These are phyloP conservation scores for Komagataella pastoris DNA, from an alignment of 805 yeast species.

Conservation along the genomic window DNA sequence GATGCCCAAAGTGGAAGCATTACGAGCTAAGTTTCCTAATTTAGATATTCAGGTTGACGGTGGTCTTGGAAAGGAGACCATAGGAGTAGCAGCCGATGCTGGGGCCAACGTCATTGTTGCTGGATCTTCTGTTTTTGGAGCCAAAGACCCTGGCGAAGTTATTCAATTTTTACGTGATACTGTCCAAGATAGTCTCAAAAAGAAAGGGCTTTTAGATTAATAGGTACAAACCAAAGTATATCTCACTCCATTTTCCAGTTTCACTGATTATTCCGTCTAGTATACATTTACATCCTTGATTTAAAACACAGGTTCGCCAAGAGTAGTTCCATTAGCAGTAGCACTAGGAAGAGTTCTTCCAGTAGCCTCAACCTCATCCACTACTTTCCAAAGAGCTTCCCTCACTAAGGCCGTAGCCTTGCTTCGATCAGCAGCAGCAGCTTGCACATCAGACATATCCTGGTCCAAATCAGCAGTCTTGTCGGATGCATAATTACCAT, in stretches of 20 bases:
- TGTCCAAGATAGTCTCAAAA: slow-evolving; percentile 22
- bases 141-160: slow-evolving; percentile 65
- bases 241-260: not conserved
- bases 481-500: slow-evolving; percentile 28
- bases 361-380: slow-evolving; percentile 37
- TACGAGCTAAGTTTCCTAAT: slow-evolving; percentile 63
- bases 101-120: slow-evolving; percentile 98
- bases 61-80: slow-evolving; percentile 79
- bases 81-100: slow-evolving; percentile 82
- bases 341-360: slow-evolving; percentile 27
- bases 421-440: slow-evolving; percentile 10
- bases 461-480: slow-evolving; percentile 31
- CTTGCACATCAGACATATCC: slow-evolving; percentile 8
- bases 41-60: slow-evolving; percentile 95
- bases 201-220: slow-evolving; percentile 7
- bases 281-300: slow-evolving; percentile 1
- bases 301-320: slow-evolving; percentile 59
- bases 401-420: slow-evolving; percentile 34
- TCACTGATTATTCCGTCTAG: not conserved
- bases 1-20: slow-evolving; percentile 87
- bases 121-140: slow-evolving; percentile 87
- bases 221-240: slow-evolving; percentile 2
- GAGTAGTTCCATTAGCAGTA: slow-evolving; percentile 67
- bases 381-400: slow-evolving; percentile 59
- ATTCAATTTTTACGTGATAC: slow-evolving; percentile 54